A percentile compares a stretch with the other conserved stretches of the same genome.
Conservation (phyloP, 2,329 filamentous ascomycete species). For the Podosphaera leucotricha region DNA sequence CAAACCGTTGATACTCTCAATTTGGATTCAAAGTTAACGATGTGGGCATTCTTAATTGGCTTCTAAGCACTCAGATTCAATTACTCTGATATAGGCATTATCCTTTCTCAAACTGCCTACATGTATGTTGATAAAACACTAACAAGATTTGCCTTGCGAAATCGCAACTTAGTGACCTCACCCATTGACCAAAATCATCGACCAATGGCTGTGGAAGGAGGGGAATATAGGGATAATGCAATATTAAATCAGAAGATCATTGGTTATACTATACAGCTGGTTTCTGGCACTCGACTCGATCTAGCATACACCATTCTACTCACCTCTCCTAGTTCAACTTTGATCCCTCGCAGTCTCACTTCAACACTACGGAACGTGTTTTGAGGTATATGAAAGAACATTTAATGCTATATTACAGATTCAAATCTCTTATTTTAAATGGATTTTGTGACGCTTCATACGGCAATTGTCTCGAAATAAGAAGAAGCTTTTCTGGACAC, state of each 20-base stretch:
- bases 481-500: background rate
- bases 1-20: background rate
- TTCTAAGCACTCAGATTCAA: background rate
- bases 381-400: background rate
- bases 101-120: background rate
- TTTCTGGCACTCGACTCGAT: no score
- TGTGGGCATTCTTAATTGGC: background rate
- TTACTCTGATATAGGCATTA: background rate
- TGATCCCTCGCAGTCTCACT: no score
- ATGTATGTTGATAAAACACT: background rate
- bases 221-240: no score
- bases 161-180: background rate
- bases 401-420: background rate
- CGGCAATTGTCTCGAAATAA: background rate
- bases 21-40: background rate
- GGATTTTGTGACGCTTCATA: background rate
- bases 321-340: no score
- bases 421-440: background rate
- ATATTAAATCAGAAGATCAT: no score
- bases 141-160: background rate
- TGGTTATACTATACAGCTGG: no score
- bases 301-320: no score
- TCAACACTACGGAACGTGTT: no score
- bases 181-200: background rate
- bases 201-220: background rate